Evolutionary conservation across 2,329 filamentous ascomycete species (phyloP).

Genomic region (Fusarium sp.): DNA sequence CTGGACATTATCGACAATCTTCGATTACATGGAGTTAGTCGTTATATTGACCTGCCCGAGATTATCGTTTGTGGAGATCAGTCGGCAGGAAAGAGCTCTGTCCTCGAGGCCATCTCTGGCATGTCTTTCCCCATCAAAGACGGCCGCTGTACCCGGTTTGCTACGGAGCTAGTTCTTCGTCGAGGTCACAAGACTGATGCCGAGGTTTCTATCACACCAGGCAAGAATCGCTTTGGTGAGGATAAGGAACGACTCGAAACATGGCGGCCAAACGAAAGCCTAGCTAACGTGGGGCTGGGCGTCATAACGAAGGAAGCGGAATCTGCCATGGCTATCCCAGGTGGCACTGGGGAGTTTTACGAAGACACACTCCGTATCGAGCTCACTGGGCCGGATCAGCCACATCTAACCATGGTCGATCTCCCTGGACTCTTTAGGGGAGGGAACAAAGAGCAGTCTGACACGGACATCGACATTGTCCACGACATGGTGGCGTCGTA

Average conservation of each 20-base stretch:
- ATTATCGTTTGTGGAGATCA: conserved; percentile 69
- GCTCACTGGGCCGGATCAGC: conserved; percentile 59
- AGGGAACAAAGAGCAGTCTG: conserved; percentile 57
- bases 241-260: background rate
- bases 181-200: conserved; percentile 44
- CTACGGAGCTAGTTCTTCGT: conserved; percentile 69
- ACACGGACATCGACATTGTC: conserved; percentile 58
- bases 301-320: conserved; percentile 56
- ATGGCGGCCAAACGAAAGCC: conserved; percentile 34
- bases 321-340: conserved; percentile 60
- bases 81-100: conserved; percentile 71
- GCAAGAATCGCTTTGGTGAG: background rate
- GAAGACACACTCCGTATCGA: conserved; percentile 62
- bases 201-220: conserved; percentile 48
- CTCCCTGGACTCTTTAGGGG: conserved; percentile 63
- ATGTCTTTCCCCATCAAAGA: conserved; percentile 70
- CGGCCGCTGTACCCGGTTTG: conserved; percentile 69
- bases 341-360: conserved; percentile 53
- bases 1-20: conserved; percentile 53
- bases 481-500: conserved; percentile 63
- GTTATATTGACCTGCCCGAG: conserved; percentile 56
- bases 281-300: conserved; percentile 28
- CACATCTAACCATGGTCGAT: conserved; percentile 69
- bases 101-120: conserved; percentile 71
- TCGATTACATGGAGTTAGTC: conserved; percentile 50